Base-by-base conservation (phyloP, 2,329 filamentous ascomycete species). In the Diaporthe sp. region DNA sequence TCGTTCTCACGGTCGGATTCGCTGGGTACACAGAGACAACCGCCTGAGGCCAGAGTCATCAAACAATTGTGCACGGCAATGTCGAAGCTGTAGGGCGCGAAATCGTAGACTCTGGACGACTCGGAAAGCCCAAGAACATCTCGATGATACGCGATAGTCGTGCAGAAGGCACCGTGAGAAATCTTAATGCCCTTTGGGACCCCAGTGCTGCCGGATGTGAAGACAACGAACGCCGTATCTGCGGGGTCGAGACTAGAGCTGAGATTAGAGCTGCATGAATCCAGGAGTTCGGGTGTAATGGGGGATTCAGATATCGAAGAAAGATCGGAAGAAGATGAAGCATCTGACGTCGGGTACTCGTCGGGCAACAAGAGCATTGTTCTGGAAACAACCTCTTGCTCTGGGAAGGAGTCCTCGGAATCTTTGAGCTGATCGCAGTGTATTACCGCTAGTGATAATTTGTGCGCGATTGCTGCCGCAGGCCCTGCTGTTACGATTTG, bases 141-240 rank as follows among this genome's bases (percentile, higher is more conserved):
- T 35, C 77, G 77, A 66, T 79, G 79, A 59, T 78, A 78, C 10
- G 70, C 72, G 58, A 63, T 63, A 25, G 27, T 39, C 5, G 58
- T 37, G 8, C 27, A 32, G 1, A 37, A 19, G 17, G 58, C 58
- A 8, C 19, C 30, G 71, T 82, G 81, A 3, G 79, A 78, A 51
- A 81, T 77, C 15, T 87, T 82, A 19, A 88, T 85, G 22, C 88
- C 88, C 79, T 90, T 90, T 0, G 88, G 88, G 22, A 81, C 81
- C 4, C 88, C 88, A 0, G 88, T 90, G 32, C 85, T 89, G 13
- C 88, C 88, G 6, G 88, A 89, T 8, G 88, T 90, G 79, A 89
- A 90, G 75, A 89, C 85, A 75, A 88, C n/a, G 25, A 35, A 63
- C 12, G 58, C 58, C 30, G 12, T 27, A 30, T 32, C 30, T 12